A percentile compares a stretch with the other conserved stretches of the same genome.
These are phyloP conservation scores for Pholiota molesta DNA, from an alignment of 768 basidiomycete genomes.

Conservation along the genomic window DNA sequence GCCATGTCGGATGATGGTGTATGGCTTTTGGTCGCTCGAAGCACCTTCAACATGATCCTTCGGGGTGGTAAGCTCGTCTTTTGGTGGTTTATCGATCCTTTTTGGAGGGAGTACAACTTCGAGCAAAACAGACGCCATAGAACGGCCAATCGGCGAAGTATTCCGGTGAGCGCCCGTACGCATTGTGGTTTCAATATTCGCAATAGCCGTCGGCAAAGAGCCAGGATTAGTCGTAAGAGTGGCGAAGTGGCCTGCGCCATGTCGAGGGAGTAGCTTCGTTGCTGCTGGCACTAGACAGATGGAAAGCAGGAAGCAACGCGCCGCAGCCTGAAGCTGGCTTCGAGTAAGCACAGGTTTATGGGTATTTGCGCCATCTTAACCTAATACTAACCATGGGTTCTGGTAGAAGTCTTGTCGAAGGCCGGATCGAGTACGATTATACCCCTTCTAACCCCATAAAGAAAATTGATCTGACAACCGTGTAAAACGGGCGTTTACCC, in stretches of 20 bases:
- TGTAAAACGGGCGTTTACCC: too few species aligned
- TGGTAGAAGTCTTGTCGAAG: background rate
- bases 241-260: conserved; percentile 8
- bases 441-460: background rate
- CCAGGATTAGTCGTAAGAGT: conserved; percentile 5
- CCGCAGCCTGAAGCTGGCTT: background rate
- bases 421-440: background rate
- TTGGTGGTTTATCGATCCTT: background rate
- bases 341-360: background rate
- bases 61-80: background rate
- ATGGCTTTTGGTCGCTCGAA: background rate
- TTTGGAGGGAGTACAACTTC: background rate
- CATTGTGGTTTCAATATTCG: conserved; percentile 10
- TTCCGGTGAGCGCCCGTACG: conserved; percentile 7
- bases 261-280: background rate
- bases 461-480: background rate
- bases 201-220: conserved; percentile 9
- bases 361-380: background rate
- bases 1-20: background rate
- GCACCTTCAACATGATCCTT: background rate
- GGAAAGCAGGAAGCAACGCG: background rate
- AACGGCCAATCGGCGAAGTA: conserved; percentile 12
- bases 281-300: background rate
- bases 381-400: background rate
- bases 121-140: conserved; percentile 10